Evolutionary conservation across 75 land plant species (phyloP), one percentile per base, ranked within the genome.

Genomic region (Larix kaempferi): DNA sequence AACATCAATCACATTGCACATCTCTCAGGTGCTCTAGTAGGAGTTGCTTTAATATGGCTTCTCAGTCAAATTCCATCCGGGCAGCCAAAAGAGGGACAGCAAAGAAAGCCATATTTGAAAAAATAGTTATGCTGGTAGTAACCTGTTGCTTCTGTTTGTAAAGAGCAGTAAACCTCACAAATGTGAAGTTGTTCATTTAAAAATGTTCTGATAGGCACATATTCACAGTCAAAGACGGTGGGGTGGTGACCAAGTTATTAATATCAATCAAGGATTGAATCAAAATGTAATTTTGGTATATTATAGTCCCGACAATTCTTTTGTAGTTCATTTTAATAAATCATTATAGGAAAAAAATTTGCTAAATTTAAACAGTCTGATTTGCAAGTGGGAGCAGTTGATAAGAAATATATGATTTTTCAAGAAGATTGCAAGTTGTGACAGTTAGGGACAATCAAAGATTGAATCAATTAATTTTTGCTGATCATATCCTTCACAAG

Each of bases 1-100:
- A 89, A 79, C 63, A 84, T 97, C 11, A 97, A 97, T 80, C 99
- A 97, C 80, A 82, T 97, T 64, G 99, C 99, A 26, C 99, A 97
- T 82, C 81, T 94, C 12, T 90, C 99, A 26, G 99, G 99, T 71
- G 99, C 99, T 52, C 79, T 97, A 54, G 59, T 97, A 22, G 99
- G 99, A 58, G 99, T 87, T 52, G 77, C 82, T 74, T 85, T 97
- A 37, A 87, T 97, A 66, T 91, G 90, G 91, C 82, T 94, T 22
- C 58, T 97, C 14, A 92, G 88, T 78, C 77, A 78, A 63, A 85
- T 94, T 77, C 93, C 98, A 35, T 76, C 90, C 67, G 78, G 74
- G 55, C 17, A 77, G 33, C 37, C 76, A 26, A 56, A 41, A 59
- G 71, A 57, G 3, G 57, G 35, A 25, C 57, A 71, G 8, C 58